A percentile compares a stretch with the other conserved stretches of the same genome.
These are phyloP conservation scores for Penicillium canescens DNA, from an alignment of 495 filamentous ascomycete genomes.

Conservation along the genomic window DNA sequence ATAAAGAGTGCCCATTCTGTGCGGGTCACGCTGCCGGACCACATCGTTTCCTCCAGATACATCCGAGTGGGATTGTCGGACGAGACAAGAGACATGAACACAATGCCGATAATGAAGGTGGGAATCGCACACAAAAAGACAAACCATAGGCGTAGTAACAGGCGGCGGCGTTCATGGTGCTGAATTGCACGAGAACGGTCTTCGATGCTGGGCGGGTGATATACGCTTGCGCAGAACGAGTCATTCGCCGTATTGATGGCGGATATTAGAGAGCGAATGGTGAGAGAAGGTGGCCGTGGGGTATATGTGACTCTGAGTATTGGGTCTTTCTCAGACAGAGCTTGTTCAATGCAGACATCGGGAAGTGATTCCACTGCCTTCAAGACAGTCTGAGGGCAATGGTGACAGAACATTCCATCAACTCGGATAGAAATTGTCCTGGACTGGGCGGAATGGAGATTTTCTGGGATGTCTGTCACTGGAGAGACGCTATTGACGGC, in stretches of 20 bases:
- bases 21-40: conserved; percentile 72
- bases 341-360: conserved; percentile 49
- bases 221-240: conserved; percentile 64
- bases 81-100: conserved; percentile 83
- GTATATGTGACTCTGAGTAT: conserved; percentile 71
- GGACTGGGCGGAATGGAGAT: conserved; percentile 20
- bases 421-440: conserved; percentile 67
- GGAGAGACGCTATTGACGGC: conserved; percentile 46
- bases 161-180: conserved; percentile 57
- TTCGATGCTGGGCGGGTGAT: conserved; percentile 83
- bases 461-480: conserved; percentile 10
- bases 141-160: conserved; percentile 66
- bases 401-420: conserved; percentile 84
- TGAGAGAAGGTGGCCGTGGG: conserved; percentile 68
- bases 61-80: conserved; percentile 51
- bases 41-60: conserved; percentile 68
- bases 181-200: conserved; percentile 76
- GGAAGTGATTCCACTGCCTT: conserved; percentile 53
- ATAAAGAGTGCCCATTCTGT: conserved; percentile 83
- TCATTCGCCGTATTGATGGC: conserved; percentile 65
- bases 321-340: conserved; percentile 55
- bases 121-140: conserved; percentile 77
- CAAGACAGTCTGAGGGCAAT: conserved; percentile 69
- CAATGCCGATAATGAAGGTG: conserved; percentile 85
- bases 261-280: conserved; percentile 71